phyloP scores from a whole-genome alignment of 768 basidiomycete genomes.

The Coprinellus aureogranulatus region DNA sequence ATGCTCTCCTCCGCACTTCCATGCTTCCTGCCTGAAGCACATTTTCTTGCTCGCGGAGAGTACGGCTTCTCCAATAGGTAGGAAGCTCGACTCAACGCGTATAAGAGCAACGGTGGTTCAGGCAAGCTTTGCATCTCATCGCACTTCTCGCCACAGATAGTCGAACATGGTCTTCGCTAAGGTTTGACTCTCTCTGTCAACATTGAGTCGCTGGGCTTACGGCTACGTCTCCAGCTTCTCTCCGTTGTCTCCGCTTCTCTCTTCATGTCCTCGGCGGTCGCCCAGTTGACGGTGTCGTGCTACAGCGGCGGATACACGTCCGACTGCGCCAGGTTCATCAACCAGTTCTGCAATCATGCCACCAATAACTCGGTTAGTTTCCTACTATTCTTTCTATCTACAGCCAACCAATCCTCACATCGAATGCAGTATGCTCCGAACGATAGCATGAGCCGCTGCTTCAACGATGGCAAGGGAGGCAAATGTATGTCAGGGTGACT shows the following conservation, averaged over 20 bases:
- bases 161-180: background rate
- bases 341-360: slow-evolving; percentile 1
- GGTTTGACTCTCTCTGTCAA: background rate
- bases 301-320: background rate
- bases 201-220: background rate
- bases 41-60: too few relatives aligned
- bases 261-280: background rate
- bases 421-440: background rate
- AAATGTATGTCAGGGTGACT: background rate
- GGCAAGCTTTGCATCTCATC: too few relatives aligned
- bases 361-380: background rate
- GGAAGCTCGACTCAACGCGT: too few relatives aligned
- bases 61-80: too few relatives aligned
- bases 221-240: background rate
- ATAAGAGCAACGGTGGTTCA: too few relatives aligned
- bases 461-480: background rate
- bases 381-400: background rate
- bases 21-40: too few relatives aligned
- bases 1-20: too few relatives aligned
- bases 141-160: too few relatives aligned
- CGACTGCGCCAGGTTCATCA: slow-evolving; percentile 2
- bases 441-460: background rate
- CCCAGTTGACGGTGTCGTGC: background rate
- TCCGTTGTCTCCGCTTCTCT: background rate
- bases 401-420: background rate